Percentiles rank a stretch among this genome's conserved stretches.
phyloP scores from a whole-genome alignment of 352 stramenopile species.

The Globisporangium takayamanum region DNA sequence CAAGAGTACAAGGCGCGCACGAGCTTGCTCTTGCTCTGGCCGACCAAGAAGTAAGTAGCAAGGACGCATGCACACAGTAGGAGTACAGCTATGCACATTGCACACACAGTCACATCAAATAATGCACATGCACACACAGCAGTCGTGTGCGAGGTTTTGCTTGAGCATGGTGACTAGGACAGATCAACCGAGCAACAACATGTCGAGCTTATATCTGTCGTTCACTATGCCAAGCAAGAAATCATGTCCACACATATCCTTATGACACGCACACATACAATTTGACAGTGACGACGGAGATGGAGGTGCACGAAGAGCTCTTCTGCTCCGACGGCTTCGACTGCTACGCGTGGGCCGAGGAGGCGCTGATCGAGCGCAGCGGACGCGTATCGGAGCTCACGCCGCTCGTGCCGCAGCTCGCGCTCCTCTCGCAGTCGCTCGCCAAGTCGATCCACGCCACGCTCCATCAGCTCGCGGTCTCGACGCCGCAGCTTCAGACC shows the following conservation, averaged over 20 bases:
- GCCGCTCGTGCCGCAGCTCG: constrained; percentile 46
- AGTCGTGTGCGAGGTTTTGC: no score
- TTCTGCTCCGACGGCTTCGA: constrained; percentile 50
- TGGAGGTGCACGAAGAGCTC: constrained; percentile 35
- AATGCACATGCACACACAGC: no score
- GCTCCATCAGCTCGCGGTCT: constrained; percentile 52
- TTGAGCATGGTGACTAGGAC: no score
- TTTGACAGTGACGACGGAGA: not conserved
- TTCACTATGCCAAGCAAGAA: no score
- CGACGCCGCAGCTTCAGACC: constrained; percentile 41
- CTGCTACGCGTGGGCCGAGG: constrained; percentile 65
- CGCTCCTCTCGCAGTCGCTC: constrained; percentile 55
- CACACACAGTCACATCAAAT: not conserved
- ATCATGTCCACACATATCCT: no score
- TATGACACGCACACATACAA: no score
- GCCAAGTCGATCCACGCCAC: constrained; percentile 45
- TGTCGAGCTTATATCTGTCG: no score
- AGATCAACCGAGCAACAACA: no score
- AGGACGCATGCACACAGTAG: no score
- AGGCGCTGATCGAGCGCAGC: constrained; percentile 35
- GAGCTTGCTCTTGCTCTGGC: constrained; percentile 46
- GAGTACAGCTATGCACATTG: not conserved
- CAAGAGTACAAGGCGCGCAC: constrained; percentile 73
- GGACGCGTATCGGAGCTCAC: constrained; percentile 25
- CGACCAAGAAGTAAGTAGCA: constrained; percentile 4